These are phyloP conservation scores for Erodium maritimum DNA, from an alignment of 345 rosid genomes.

Conservation along the genomic window DNA sequence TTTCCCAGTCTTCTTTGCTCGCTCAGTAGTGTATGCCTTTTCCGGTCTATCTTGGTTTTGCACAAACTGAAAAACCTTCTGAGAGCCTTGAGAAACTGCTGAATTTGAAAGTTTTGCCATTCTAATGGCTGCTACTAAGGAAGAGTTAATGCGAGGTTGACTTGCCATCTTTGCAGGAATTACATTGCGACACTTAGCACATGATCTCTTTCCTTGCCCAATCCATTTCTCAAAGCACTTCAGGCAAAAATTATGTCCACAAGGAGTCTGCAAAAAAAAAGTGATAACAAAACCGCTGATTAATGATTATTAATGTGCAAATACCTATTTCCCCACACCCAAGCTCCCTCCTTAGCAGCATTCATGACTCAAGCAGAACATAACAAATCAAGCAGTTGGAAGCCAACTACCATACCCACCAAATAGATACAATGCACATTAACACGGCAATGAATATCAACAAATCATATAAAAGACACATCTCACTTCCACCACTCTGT, in stretches of 20 bases:
- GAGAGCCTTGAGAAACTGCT: conserved; percentile 3
- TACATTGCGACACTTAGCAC: conserved; percentile 41
- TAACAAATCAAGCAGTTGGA: no score
- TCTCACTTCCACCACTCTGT: background rate
- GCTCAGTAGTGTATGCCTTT: conserved; percentile 50
- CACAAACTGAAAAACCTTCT: conserved; percentile 25
- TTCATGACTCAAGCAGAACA: background rate
- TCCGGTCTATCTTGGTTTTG: conserved; percentile 50
- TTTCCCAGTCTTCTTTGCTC: conserved; percentile 52
- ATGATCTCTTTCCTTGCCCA: conserved; percentile 33
- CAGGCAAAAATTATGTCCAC: conserved; percentile 73
- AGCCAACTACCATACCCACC: background rate
- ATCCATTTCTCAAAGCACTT: conserved; percentile 61
- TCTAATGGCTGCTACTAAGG: conserved; percentile 49
- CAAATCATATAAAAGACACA: background rate
- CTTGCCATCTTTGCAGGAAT: conserved; percentile 33
- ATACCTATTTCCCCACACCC: no score
- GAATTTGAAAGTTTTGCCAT: conserved; percentile 35
- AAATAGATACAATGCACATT: background rate
- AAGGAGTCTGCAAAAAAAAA: conserved; percentile 41
- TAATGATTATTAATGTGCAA: background rate
- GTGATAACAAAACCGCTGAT: background rate
- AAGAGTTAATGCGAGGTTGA: conserved; percentile 52
- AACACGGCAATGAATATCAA: background rate
- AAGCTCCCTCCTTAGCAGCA: no score